These are phyloP conservation scores for Colletotrichum sansevieriae DNA, from an alignment of 2,329 filamentous ascomycete species.

Conservation along the genomic window DNA sequence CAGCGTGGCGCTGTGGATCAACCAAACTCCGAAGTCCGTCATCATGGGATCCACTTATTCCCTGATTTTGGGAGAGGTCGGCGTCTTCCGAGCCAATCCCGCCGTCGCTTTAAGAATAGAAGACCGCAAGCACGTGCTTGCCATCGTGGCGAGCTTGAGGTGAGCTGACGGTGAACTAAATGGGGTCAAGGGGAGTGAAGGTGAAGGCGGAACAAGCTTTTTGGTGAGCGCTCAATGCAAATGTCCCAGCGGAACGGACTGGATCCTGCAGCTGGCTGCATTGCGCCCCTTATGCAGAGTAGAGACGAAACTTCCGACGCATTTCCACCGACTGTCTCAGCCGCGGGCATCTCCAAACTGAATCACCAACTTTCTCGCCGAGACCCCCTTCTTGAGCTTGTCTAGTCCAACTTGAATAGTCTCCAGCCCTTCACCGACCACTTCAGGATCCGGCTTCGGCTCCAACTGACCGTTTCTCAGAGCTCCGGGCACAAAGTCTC, in stretches of 20 bases:
- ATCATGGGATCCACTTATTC: fast-evolving
- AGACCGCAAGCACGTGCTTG: not conserved
- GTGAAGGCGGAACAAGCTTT: no score
- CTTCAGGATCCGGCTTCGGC: not conserved
- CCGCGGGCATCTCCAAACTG: not conserved
- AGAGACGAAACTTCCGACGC: not conserved
- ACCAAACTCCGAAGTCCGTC: constrained; percentile 26
- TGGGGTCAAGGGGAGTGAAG: no score
- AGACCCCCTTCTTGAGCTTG: constrained; percentile 11
- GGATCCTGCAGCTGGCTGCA: not conserved
- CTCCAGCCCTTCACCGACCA: constrained; percentile 17
- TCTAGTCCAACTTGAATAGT: constrained; percentile 13
- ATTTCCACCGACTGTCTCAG: not conserved
- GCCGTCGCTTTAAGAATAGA: not conserved
- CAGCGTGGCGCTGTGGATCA: constrained; percentile 22
- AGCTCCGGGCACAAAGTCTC: not conserved
- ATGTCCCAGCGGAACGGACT: not conserved
- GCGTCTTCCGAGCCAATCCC: constrained; percentile 32
- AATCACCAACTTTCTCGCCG: constrained; percentile 12
- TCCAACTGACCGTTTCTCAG: constrained; percentile 14
- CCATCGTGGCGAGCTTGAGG: no score
- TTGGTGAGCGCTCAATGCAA: not conserved
- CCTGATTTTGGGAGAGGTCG: not conserved
- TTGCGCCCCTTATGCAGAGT: not conserved
- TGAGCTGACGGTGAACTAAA: no score